Conservation (phyloP, 495 filamentous ascomycete genomes). For the Tuber umbilicatum region DNA sequence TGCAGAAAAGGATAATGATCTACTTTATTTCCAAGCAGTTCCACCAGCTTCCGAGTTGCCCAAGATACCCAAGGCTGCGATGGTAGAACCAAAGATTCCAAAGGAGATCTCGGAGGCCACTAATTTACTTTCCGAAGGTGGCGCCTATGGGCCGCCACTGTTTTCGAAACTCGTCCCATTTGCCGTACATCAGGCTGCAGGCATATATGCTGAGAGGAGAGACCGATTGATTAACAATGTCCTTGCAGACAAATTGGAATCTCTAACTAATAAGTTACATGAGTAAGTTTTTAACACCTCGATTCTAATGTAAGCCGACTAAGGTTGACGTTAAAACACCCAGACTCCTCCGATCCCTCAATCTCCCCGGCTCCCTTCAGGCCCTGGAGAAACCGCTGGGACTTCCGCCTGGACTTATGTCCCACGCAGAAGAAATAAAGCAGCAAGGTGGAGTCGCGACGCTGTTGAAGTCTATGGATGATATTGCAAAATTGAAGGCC, state of each 20-base stretch:
- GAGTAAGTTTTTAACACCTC: slow-evolving; percentile 48
- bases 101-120: slow-evolving; percentile 75
- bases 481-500: slow-evolving; percentile 76
- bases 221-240: slow-evolving; percentile 80
- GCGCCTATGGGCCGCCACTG: slow-evolving; percentile 71
- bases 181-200: slow-evolving; percentile 87
- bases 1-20: slow-evolving; percentile 92
- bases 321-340: slow-evolving; percentile 20
- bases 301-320: not conserved
- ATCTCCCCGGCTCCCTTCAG: slow-evolving; percentile 87
- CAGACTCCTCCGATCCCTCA: slow-evolving; percentile 65
- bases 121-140: slow-evolving; percentile 69
- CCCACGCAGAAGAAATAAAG: slow-evolving; percentile 91
- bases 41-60: slow-evolving; percentile 84
- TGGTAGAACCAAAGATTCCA: slow-evolving; percentile 75
- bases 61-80: slow-evolving; percentile 74
- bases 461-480: slow-evolving; percentile 68
- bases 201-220: slow-evolving; percentile 86
- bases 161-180: slow-evolving; percentile 93
- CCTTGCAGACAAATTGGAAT: slow-evolving; percentile 78
- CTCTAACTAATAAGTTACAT: slow-evolving; percentile 69
- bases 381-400: slow-evolving; percentile 92
- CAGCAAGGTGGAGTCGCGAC: slow-evolving; percentile 78
- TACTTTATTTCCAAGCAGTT: slow-evolving; percentile 81
- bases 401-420: slow-evolving; percentile 71